A percentile compares a stretch with the other conserved stretches of the same genome.
Conservation (phyloP, 2,329 filamentous ascomycete species). For the Ramularia endophylla region DNA sequence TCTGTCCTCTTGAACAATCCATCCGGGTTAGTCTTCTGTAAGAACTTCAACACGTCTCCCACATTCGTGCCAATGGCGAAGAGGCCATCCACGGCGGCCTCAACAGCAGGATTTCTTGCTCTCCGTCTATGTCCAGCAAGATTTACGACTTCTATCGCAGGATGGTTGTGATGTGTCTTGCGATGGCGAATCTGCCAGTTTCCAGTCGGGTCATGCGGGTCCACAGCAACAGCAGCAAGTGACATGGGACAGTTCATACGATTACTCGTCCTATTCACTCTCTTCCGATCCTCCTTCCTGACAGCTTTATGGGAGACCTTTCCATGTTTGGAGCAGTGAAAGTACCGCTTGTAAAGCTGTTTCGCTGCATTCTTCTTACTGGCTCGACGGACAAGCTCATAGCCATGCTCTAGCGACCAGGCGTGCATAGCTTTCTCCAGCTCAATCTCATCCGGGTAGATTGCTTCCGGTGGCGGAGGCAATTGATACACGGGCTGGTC, state of each 20-base stretch:
- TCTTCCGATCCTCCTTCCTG: constrained; percentile 14
- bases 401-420: constrained; percentile 30
- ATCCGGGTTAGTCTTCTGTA: constrained; percentile 28
- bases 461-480: constrained; percentile 28
- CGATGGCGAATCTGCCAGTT: constrained; percentile 30
- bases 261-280: constrained; percentile 25
- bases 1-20: constrained; percentile 31
- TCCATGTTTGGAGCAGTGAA: constrained; percentile 30
- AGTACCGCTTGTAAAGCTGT: constrained; percentile 31
- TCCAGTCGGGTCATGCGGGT: constrained; percentile 25
- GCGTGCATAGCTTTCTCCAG: constrained; percentile 29
- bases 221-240: constrained; percentile 26
- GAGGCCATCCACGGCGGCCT: constrained; percentile 29
- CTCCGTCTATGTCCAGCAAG: constrained; percentile 28
- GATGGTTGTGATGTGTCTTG: constrained; percentile 31
- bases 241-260: constrained; percentile 30
- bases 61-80: constrained; percentile 29
- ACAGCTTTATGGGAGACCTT: constrained; percentile 22
- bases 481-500: constrained; percentile 27
- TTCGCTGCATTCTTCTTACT: constrained; percentile 30
- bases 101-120: constrained; percentile 25
- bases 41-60: constrained; percentile 27
- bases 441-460: constrained; percentile 23
- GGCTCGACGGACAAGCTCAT: constrained; percentile 29
- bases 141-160: constrained; percentile 23